Base-by-base conservation (phyloP, 2,329 filamentous ascomycete species). In the Tolypocladium inflatum region DNA sequence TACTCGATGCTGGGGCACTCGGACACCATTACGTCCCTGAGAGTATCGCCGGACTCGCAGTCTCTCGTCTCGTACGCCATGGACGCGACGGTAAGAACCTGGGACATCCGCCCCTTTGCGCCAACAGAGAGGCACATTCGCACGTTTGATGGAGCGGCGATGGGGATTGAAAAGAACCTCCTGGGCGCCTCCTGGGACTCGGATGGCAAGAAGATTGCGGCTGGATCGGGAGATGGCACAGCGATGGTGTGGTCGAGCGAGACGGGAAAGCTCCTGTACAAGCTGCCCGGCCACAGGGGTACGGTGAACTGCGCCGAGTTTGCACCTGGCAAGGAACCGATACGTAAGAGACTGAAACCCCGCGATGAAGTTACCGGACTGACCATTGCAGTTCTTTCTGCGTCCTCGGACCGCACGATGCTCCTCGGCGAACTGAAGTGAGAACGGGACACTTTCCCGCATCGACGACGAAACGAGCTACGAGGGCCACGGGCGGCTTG, bases 291-390 rank as follows among this genome's bases (percentile, higher is more conserved):
- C 1, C 94, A 99, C 72, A 94, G 91, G 74, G 94, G 93, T 39
- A 90, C 90, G 0, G 94, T 97, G 55, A 99, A 97, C 70, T 91
- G 93, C 71, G 93, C 93, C 57, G 88, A 95, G 65, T 95, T 99
- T 70, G 88, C 90, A 54, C 91, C 93, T 5, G 83, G 83, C 43
- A 84, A 88, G 60, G 91, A 97, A 66, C 91, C 91, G 23, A 89
- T 97, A 61, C 82, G 92, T 96, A 81, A 86, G 90, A 85, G 57
- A 54, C 21, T 19, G 7, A 21, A 52, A 2, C 9, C 54, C 15
- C 48, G 23, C 30, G n/a, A 35, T 3, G 4, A 19, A 35, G 11
- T 65, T 65, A 1, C 26, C 15, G 7, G 15, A 56, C 74, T 80
- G 66, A 80, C 68, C 41, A 42, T 51, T 2, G 80, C 64, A 96